Percentiles rank a stretch among this genome's conserved stretches.
phyloP scores from a whole-genome alignment of 1,284 basidiomycete genomes.

The Coriolopsis trogii region DNA sequence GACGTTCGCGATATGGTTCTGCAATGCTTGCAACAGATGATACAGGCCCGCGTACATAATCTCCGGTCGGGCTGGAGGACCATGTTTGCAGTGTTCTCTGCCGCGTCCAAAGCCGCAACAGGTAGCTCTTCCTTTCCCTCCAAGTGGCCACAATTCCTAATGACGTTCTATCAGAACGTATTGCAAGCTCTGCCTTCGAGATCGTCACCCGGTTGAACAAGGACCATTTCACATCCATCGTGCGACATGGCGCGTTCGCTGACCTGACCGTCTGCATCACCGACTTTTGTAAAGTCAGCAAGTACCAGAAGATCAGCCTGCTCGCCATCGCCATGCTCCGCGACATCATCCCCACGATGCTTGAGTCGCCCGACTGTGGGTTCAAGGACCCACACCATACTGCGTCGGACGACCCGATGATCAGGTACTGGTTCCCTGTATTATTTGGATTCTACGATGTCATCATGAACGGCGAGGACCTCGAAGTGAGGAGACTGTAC shows the following conservation, averaged over 20 bases:
- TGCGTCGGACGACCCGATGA: conserved; percentile 78
- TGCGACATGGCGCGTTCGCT: conserved; percentile 92
- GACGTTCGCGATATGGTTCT: conserved; percentile 98
- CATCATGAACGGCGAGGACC: conserved; percentile 99
- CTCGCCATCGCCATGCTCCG: conserved; percentile 97
- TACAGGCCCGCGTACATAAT: conserved; percentile 93
- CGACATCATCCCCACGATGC: conserved; percentile 90
- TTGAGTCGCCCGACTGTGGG: conserved; percentile 82
- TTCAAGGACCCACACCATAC: conserved; percentile 46
- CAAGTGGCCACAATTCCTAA: neutral
- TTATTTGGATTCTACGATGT: conserved; percentile 98
- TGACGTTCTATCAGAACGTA: conserved; percentile 64
- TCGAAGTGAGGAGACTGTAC: conserved; percentile 95
- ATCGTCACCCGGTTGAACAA: conserved; percentile 91
- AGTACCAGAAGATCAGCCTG: conserved; percentile 97
- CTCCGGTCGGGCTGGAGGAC: conserved; percentile 99
- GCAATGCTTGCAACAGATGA: conserved; percentile 99
- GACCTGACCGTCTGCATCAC: conserved; percentile 97
- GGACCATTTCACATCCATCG: conserved; percentile 90
- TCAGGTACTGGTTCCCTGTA: conserved; percentile 96
- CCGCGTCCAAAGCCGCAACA: conserved; percentile 92
- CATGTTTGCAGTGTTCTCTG: conserved; percentile 98
- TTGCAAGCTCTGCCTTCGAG: conserved; percentile 95
- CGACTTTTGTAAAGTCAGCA: conserved; percentile 98
- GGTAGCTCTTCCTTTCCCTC: conserved; percentile 50